These are phyloP conservation scores for Lizonia empirigonia DNA, from an alignment of 2,329 filamentous ascomycete species.

Conservation along the genomic window DNA sequence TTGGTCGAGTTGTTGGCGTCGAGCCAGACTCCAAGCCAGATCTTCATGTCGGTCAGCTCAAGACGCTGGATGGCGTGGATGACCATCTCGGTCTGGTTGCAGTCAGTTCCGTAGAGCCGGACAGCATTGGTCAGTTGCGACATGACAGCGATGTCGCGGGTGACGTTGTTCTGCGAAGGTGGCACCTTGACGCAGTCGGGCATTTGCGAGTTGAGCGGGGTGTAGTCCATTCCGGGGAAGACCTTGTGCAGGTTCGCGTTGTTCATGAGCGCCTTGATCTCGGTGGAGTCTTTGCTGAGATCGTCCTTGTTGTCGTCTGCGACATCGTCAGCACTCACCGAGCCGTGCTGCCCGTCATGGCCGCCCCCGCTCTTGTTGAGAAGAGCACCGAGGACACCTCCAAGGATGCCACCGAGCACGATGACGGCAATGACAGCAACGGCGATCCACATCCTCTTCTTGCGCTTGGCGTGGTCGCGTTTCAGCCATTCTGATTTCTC, in stretches of 20 bases:
- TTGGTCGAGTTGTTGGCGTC: constrained; percentile 85
- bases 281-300: constrained; percentile 72
- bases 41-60: constrained; percentile 75
- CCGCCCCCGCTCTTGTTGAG: constrained; percentile 58
- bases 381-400: constrained; percentile 75
- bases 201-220: constrained; percentile 87
- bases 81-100: constrained; percentile 95
- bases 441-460: constrained; percentile 71
- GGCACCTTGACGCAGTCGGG: constrained; percentile 78
- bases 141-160: constrained; percentile 85
- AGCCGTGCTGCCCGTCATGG: constrained; percentile 28
- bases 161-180: constrained; percentile 92
- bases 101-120: constrained; percentile 92
- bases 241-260: constrained; percentile 86
- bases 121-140: constrained; percentile 88
- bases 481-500: constrained; percentile 72
- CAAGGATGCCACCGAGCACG: constrained; percentile 72
- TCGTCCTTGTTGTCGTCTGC: constrained; percentile 72
- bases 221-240: constrained; percentile 95
- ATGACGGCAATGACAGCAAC: constrained; percentile 67
- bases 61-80: constrained; percentile 79
- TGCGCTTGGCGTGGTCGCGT: constrained; percentile 60
- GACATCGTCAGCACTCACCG: constrained; percentile 50
- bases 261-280: constrained; percentile 82
- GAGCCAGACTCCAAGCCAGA: constrained; percentile 96